Evolutionary conservation across 192 early-diverging fungal species (phyloP).

Genomic region (Lunasporangiospora selenospora): DNA sequence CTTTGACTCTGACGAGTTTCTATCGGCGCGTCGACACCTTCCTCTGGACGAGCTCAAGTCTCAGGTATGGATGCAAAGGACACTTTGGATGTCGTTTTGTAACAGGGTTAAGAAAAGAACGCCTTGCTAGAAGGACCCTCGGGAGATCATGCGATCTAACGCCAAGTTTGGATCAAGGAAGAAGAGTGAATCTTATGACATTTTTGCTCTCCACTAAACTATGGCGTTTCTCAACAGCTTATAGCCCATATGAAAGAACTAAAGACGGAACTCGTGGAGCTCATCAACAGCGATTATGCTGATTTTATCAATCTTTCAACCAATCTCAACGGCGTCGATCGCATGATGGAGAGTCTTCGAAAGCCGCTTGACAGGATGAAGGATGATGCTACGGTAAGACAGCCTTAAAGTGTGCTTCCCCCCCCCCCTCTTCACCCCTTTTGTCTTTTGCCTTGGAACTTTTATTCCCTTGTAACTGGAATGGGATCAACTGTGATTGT

Average conservation of each 20-base stretch:
- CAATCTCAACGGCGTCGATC: slow-evolving; percentile 76
- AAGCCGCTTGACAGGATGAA: slow-evolving; percentile 67
- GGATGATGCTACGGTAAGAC: slow-evolving; percentile 65
- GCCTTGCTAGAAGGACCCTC: no score
- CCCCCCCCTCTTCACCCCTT: no score
- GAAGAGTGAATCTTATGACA: no score
- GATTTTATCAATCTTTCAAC: slow-evolving; percentile 85
- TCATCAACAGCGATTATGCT: slow-evolving; percentile 81
- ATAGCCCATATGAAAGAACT: slow-evolving; percentile 60
- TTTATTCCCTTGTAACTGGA: neutral
- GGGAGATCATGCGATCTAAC: no score
- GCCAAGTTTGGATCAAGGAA: no score
- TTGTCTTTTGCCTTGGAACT: neutral
- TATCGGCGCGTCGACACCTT: slow-evolving; percentile 70
- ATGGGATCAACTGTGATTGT: neutral
- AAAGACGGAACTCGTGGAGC: slow-evolving; percentile 77
- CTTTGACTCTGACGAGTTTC: slow-evolving; percentile 67
- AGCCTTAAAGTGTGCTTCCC: no score
- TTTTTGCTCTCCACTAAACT: no score
- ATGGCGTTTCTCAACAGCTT: no score
- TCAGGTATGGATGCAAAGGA: slow-evolving; percentile 34
- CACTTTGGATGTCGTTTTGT: no score
- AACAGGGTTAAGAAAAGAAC: no score
- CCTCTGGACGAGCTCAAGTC: slow-evolving; percentile 69
- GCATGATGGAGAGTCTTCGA: slow-evolving; percentile 65